phyloP scores from a whole-genome alignment of 2,329 filamentous ascomycete species.

The Nannizzia gypsea region DNA sequence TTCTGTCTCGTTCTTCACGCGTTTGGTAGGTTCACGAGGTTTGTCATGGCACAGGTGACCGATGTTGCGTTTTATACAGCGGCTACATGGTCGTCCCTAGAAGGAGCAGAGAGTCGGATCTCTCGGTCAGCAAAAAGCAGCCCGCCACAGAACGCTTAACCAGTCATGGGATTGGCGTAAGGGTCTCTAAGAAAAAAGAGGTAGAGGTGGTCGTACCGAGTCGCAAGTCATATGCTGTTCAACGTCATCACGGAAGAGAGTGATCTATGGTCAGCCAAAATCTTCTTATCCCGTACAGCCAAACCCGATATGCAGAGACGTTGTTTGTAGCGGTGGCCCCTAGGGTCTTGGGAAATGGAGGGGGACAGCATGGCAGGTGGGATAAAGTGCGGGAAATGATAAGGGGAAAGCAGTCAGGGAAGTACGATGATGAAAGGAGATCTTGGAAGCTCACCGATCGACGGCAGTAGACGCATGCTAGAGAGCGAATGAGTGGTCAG shows the following conservation, averaged over 20 bases:
- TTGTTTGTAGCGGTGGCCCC: background rate
- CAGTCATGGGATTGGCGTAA: constrained; percentile 7
- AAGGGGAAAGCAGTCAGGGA: background rate
- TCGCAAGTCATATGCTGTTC: constrained; percentile 84
- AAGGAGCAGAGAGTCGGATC: constrained; percentile 13
- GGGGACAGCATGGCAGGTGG: background rate
- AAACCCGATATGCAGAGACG: background rate
- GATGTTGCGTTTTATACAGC: constrained; percentile 97
- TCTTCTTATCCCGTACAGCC: background rate
- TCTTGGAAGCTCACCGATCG: constrained; percentile 60
- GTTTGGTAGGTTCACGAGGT: constrained; percentile 77
- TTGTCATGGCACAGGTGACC: constrained; percentile 97
- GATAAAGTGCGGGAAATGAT: background rate
- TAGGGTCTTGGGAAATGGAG: background rate
- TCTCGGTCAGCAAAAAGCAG: background rate
- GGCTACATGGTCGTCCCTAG: constrained; percentile 86
- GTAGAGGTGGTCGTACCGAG: constrained; percentile 50
- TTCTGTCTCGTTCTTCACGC: constrained; percentile 55
- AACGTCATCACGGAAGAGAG: constrained; percentile 24
- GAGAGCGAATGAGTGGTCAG: constrained; percentile 18
- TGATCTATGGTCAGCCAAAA: background rate
- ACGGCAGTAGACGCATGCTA: constrained; percentile 80
- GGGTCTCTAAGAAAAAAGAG: constrained; percentile 1
- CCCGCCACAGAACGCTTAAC: background rate
- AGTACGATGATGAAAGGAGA: constrained; percentile 1